These are phyloP conservation scores for Maudiozyma bulderi DNA, from an alignment of 805 yeast genomes.

Conservation along the genomic window DNA sequence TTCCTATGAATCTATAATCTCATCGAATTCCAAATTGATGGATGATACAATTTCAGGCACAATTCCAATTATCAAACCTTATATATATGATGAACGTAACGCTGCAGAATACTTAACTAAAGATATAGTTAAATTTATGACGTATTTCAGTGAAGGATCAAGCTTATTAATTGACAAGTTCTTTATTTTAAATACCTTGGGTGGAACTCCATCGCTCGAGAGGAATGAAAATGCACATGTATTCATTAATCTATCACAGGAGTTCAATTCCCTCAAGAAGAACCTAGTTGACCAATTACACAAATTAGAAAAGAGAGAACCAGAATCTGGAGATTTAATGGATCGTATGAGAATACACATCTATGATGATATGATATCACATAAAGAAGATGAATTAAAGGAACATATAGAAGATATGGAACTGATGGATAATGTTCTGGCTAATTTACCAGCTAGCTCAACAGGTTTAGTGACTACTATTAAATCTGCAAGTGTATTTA, in stretches of 20 bases:
- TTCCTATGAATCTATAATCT: slow-evolving; percentile 11
- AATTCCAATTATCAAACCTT: slow-evolving; percentile 49
- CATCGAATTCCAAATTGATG: slow-evolving; percentile 7
- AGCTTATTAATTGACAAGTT: slow-evolving; percentile 56
- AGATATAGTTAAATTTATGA: slow-evolving; percentile 31
- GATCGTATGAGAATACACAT: slow-evolving; percentile 13
- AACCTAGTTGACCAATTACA: slow-evolving; percentile 7
- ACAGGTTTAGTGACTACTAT: slow-evolving; percentile 89
- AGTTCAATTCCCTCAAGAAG: slow-evolving; percentile 29
- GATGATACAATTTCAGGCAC: slow-evolving; percentile 17
- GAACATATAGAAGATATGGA: slow-evolving; percentile 57
- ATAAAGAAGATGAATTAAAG: slow-evolving; percentile 19
- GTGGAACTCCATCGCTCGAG: slow-evolving; percentile 87
- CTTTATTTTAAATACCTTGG: slow-evolving; percentile 66
- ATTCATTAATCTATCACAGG: slow-evolving; percentile 76
- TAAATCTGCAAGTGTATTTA: slow-evolving; percentile 46
- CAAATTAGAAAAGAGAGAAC: slow-evolving; percentile 6
- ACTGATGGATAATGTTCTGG: slow-evolving; percentile 47
- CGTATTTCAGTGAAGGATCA: slow-evolving; percentile 30
- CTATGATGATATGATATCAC: slow-evolving; percentile 11
- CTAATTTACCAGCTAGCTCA: slow-evolving; percentile 45
- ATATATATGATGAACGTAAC: slow-evolving; percentile 49
- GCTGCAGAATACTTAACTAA: slow-evolving; percentile 33
- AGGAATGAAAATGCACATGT: slow-evolving; percentile 78
- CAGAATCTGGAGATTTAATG: slow-evolving; percentile 12